Evolutionary conservation across 208 protist genomes (phyloP).

Genomic region (Tritrichomonas musculus): DNA sequence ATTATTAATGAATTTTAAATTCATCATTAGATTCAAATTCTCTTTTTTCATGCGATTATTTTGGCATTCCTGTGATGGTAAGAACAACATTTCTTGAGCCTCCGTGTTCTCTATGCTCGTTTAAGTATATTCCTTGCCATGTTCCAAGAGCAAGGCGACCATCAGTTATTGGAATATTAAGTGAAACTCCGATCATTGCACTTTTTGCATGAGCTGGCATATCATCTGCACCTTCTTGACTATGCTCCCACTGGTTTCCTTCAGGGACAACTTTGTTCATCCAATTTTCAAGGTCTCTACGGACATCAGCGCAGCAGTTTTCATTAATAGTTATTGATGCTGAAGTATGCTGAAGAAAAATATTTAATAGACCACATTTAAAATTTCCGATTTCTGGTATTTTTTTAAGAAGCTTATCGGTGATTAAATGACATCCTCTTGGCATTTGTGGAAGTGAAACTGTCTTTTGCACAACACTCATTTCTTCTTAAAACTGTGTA

Average conservation of each 20-base stretch:
- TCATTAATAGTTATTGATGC: conserved; percentile 30
- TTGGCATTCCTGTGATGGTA: not conserved
- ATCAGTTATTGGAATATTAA: not conserved
- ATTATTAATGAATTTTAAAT: too few relatives aligned
- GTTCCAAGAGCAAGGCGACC: not conserved
- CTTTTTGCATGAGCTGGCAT: conserved; percentile 4
- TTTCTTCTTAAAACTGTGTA: too few relatives aligned
- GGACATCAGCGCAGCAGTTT: not conserved
- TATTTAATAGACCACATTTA: not conserved
- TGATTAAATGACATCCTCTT: not conserved
- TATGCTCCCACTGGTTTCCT: not conserved
- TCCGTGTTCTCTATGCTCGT: not conserved
- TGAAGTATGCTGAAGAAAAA: not conserved
- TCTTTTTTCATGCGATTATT: too few relatives aligned
- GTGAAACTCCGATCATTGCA: not conserved
- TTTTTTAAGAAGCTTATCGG: not conserved
- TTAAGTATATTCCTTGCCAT: conserved; percentile 27
- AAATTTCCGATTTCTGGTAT: not conserved
- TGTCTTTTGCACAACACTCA: not conserved
- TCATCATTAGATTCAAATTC: too few relatives aligned
- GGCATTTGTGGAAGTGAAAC: not conserved
- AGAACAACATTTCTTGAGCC: not conserved
- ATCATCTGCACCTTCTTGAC: not conserved
- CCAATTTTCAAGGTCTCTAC: not conserved
- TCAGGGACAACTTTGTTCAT: not conserved